A percentile compares a stretch with the other conserved stretches of the same genome.
These are phyloP conservation scores for Fonsecaea pugnacius DNA, from an alignment of 2,329 filamentous ascomycete species.

Conservation along the genomic window DNA sequence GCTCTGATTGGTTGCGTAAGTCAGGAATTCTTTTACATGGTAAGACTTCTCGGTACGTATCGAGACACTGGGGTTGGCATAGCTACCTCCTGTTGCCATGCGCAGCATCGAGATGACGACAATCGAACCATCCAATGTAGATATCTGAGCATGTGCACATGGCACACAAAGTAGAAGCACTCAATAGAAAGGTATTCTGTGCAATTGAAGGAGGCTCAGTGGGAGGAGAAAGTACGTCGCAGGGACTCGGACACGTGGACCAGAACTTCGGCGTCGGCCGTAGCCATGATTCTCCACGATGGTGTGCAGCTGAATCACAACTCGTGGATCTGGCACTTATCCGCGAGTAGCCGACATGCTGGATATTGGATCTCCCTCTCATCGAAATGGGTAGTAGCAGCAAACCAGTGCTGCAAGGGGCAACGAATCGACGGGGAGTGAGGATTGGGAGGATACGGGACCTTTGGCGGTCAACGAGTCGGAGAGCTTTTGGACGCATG, in stretches of 20 bases:
- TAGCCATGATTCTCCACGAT: conserved; percentile 11
- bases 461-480: conserved; percentile 17
- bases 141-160: not conserved
- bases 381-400: not conserved
- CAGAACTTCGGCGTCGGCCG: not conserved
- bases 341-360: not conserved
- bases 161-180: not conserved
- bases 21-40: not conserved
- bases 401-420: conserved; percentile 22
- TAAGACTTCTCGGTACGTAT: not conserved
- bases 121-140: not conserved
- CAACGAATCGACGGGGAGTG: conserved; percentile 11
- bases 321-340: not conserved
- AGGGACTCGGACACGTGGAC: conserved; percentile 12
- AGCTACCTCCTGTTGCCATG: not conserved
- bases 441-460: conserved; percentile 6
- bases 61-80: not conserved
- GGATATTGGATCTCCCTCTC: conserved; percentile 14
- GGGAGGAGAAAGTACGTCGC: conserved; percentile 14
- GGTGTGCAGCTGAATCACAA: not conserved
- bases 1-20: too few species aligned
- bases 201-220: conserved; percentile 35
- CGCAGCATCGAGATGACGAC: not conserved
- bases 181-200: not conserved
- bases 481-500: conserved; percentile 22